Percentiles rank a stretch among this genome's conserved stretches.
Evolutionary conservation across 441 rosid species (phyloP).

Genomic region (Populus tomentosa): DNA sequence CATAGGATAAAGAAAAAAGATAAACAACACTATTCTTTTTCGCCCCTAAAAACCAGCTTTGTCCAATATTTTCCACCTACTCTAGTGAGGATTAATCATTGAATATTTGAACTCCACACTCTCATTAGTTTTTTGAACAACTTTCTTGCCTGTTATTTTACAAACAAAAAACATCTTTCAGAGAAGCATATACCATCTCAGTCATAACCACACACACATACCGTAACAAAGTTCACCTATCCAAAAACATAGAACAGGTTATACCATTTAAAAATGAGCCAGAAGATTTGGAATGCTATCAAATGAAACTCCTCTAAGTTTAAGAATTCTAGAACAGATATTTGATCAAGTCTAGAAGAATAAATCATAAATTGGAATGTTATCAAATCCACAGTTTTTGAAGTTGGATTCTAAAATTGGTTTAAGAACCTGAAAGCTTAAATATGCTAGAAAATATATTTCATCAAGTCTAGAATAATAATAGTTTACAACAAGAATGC

Average conservation of each 20-base stretch:
- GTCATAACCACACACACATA: background rate
- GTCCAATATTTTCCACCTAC: too few species aligned
- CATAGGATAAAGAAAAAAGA: too few species aligned
- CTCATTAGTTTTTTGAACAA: background rate
- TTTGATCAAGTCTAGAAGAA: background rate
- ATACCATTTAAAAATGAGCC: too few species aligned
- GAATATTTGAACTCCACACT: too few species aligned
- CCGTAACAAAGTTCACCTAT: too few species aligned
- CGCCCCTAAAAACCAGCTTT: too few species aligned
- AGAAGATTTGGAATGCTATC: too few species aligned
- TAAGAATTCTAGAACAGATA: background rate
- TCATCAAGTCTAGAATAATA: background rate
- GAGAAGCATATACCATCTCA: background rate
- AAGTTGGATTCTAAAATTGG: background rate
- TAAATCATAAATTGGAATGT: background rate
- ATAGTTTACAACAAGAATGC: background rate
- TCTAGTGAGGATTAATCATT: too few species aligned
- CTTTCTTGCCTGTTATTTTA: background rate
- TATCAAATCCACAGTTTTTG: background rate
- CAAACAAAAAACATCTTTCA: background rate
- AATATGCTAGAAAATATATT: background rate
- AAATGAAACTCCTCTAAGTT: background rate
- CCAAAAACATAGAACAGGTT: too few species aligned
- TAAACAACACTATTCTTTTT: too few species aligned
- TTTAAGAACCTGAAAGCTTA: background rate